A percentile compares a stretch with the other conserved stretches of the same genome.
Conservation (phyloP, 176 grass and related monocot genomes). For the Ampelocalamus luodianensis region DNA sequence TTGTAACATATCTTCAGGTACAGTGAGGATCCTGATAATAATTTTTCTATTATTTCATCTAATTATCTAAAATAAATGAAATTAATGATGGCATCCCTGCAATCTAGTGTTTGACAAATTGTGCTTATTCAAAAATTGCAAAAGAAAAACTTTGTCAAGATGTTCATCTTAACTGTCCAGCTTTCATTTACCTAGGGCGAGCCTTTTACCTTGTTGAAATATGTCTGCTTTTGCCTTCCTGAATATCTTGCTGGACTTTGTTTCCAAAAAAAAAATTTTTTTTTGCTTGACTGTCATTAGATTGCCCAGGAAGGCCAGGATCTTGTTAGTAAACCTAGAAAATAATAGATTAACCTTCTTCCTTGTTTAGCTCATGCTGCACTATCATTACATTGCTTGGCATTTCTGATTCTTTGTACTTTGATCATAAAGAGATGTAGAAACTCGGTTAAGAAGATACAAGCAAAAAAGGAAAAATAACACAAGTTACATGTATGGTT, state of each 20-base stretch:
- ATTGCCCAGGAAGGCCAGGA: neutral
- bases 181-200: neutral
- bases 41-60: conserved; percentile 5
- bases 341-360: neutral
- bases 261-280: too few species aligned
- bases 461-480: neutral
- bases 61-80: conserved; percentile 19
- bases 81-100: neutral
- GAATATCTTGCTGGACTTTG: neutral
- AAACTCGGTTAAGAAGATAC: neutral
- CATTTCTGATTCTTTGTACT: neutral
- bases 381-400: neutral
- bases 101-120: neutral
- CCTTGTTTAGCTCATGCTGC: neutral
- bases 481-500: neutral
- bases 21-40: neutral
- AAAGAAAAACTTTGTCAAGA: neutral
- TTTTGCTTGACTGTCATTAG: neutral
- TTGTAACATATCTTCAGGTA: conserved; percentile 53
- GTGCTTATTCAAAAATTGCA: neutral
- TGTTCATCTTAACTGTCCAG: neutral
- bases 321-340: neutral
- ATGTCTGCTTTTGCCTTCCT: neutral
- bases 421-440: too few species aligned
- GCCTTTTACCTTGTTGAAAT: neutral